Conservation (phyloP, 106 monocot genomes). For the Dioscorea zingiberensis region DNA sequence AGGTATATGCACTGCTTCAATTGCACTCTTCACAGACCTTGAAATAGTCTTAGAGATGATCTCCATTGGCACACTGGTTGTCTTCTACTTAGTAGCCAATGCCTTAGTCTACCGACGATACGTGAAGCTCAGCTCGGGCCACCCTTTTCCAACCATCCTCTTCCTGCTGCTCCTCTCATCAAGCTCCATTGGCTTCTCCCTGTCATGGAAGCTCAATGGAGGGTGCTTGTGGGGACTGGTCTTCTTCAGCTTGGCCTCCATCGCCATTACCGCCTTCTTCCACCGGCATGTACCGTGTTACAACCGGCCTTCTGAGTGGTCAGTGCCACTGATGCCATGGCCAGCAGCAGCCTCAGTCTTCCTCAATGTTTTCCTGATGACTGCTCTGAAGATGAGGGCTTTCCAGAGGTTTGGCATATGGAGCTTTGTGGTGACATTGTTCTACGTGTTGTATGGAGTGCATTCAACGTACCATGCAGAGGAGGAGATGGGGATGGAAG, state of each 20-base stretch:
- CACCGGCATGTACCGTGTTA: conserved; percentile 16
- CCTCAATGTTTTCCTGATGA: conserved; percentile 63
- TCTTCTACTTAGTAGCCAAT: conserved; percentile 78
- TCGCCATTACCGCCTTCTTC: conserved; percentile 30
- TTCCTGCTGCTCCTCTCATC: conserved; percentile 48
- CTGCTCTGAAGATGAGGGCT: conserved; percentile 27
- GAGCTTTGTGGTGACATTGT: conserved; percentile 33
- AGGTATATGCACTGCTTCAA: conserved; percentile 73
- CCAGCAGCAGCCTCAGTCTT: conserved; percentile 54
- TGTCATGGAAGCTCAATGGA: conserved; percentile 42
- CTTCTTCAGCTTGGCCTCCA: conserved; percentile 20
- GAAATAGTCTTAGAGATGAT: conserved; percentile 58
- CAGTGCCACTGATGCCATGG: conserved; percentile 72
- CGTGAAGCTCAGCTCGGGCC: conserved; percentile 20
- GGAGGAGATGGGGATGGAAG: conserved; percentile 7
- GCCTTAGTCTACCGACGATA: conserved; percentile 61
- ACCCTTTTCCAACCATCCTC: conserved; percentile 29
- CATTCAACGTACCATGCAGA: conserved; percentile 67
- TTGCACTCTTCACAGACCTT: conserved; percentile 69
- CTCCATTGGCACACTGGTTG: conserved; percentile 62
- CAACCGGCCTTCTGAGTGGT: conserved; percentile 31
- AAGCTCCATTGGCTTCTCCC: conserved; percentile 49
- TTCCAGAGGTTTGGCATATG: conserved; percentile 59
- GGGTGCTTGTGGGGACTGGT: conserved; percentile 22
- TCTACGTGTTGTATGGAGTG: conserved; percentile 63